phyloP scores from a whole-genome alignment of 2,329 filamentous ascomycete genomes.

The Colletotrichum orchidophilum region DNA sequence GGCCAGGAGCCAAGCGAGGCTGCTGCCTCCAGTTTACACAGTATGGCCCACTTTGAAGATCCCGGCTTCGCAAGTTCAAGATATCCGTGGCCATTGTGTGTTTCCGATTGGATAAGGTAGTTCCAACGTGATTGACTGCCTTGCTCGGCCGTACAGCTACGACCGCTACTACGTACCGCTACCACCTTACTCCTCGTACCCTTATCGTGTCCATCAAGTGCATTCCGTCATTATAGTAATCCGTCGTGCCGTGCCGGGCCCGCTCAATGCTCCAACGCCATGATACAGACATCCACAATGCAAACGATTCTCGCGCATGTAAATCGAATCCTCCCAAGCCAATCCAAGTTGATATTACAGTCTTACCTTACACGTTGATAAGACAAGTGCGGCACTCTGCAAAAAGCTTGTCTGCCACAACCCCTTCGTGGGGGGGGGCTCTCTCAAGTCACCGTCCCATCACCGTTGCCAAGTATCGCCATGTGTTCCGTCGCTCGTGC shows the following conservation, averaged over 20 bases:
- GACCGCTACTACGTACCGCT: not conserved
- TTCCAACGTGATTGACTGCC: not conserved
- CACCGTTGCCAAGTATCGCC: conserved; percentile 23
- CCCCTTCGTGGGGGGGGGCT: not conserved
- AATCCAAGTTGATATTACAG: conserved; percentile 6
- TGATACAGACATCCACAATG: not conserved
- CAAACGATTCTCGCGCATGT: not conserved
- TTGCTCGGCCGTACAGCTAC: not conserved
- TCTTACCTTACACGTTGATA: not conserved
- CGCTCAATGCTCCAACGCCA: not conserved
- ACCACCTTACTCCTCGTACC: not conserved
- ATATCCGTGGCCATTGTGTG: not conserved
- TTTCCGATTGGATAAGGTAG: not conserved
- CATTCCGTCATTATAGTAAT: not conserved
- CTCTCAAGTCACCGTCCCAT: not conserved
- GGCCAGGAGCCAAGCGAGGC: not conserved
- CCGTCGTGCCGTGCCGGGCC: not conserved
- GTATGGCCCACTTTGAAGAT: not conserved
- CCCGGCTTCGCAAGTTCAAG: not conserved
- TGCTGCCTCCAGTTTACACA: not conserved
- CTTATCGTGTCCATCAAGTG: not conserved
- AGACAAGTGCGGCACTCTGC: not conserved
- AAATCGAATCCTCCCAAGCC: not conserved
- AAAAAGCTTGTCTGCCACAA: not conserved
- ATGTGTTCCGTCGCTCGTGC: conserved; percentile 11